A percentile compares a stretch with the other conserved stretches of the same genome.
These are phyloP conservation scores for Fusarium tupiense DNA, from an alignment of 2,329 filamentous ascomycete genomes.

Conservation along the genomic window DNA sequence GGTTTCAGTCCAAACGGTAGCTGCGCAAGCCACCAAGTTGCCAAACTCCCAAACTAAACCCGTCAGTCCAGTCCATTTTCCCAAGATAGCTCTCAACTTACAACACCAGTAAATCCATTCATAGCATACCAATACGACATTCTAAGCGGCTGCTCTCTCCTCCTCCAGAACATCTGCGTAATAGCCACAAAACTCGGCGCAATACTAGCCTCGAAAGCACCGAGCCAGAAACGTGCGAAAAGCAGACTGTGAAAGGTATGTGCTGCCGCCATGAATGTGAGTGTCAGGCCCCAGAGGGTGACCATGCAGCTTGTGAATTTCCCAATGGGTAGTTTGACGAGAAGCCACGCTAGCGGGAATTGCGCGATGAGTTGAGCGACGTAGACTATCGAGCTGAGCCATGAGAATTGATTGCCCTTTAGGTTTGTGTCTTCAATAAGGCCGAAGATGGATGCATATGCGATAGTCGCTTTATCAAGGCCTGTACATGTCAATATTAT, in stretches of 20 bases:
- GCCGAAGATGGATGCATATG: slow-evolving; percentile 72
- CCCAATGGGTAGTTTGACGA: slow-evolving; percentile 64
- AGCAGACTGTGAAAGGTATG: slow-evolving; percentile 58
- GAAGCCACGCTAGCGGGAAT: slow-evolving; percentile 64
- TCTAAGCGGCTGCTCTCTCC: slow-evolving; percentile 46
- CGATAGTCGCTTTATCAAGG: slow-evolving; percentile 54
- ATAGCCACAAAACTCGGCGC: slow-evolving; percentile 47
- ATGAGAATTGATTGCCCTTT: slow-evolving; percentile 66
- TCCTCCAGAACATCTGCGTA: slow-evolving; percentile 50
- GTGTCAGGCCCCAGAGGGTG: slow-evolving; percentile 62
- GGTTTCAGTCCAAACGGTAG: slow-evolving; percentile 24
- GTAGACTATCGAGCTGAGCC: slow-evolving; percentile 62
- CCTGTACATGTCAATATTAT: neutral
- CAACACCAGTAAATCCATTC: slow-evolving; percentile 30
- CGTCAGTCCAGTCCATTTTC: accelerated
- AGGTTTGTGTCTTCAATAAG: slow-evolving; percentile 63
- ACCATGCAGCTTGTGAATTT: slow-evolving; percentile 63
- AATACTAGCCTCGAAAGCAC: slow-evolving; percentile 58
- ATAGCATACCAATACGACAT: slow-evolving; percentile 37
- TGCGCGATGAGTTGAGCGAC: slow-evolving; percentile 53
- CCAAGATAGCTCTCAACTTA: neutral
- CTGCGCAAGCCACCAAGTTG: slow-evolving; percentile 33
- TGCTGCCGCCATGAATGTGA: slow-evolving; percentile 62
- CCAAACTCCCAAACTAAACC: slow-evolving; percentile 28
- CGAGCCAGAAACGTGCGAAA: slow-evolving; percentile 56